Evolutionary conservation across 495 filamentous ascomycete species (phyloP), one percentile per base, ranked within the genome.

Genomic region (Choiromyces venosus): DNA sequence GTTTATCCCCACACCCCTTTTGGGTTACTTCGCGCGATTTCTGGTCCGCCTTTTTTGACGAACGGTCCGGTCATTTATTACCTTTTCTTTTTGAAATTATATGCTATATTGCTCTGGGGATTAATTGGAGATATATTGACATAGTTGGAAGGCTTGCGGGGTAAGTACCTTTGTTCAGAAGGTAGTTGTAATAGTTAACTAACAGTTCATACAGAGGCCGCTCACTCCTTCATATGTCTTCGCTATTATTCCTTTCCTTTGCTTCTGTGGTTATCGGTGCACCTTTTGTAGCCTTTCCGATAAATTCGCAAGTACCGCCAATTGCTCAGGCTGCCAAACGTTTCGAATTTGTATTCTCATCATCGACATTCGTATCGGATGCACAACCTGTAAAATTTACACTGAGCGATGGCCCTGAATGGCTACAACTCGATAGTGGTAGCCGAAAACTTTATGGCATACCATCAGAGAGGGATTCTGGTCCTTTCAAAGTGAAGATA

Each of bases 261-360:
- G 69, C 56, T 37, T 80, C 72, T 75, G 74, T 76, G 52, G 83
- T 83, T 61, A 76, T 82, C 75, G 87, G 86, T 67, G 81, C 79
- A 66, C 83, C 84, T 81, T 80, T 79, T 78, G 83, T 88, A 67
- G 85, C 86, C 33, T 88, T 90, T 74, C 90, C 90, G 16, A 84
- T 92, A 73, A 92, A 91, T 79, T 84, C 89, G 37, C 91, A 93
- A 82, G 84, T 92, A 16, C 91, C 90, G 52, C 88, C 88, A n/a
- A 88, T 92, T 74, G 91, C 89, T 16, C 86, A 88, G 70, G 84
- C 88, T 16, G 85, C 83, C 33, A 77, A 89, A 76, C 82, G 83
- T 5, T 92, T 88, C 77, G 82, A 78, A 67, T 93, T 91, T 81
- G 83, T 84, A 46, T 89, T 92, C 80, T 86, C 89, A 4, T 81